A percentile compares a stretch with the other conserved stretches of the same genome.
These are phyloP conservation scores for Babesia sp. DNA, from an alignment of 169 alveolate genomes.

Conservation along the genomic window DNA sequence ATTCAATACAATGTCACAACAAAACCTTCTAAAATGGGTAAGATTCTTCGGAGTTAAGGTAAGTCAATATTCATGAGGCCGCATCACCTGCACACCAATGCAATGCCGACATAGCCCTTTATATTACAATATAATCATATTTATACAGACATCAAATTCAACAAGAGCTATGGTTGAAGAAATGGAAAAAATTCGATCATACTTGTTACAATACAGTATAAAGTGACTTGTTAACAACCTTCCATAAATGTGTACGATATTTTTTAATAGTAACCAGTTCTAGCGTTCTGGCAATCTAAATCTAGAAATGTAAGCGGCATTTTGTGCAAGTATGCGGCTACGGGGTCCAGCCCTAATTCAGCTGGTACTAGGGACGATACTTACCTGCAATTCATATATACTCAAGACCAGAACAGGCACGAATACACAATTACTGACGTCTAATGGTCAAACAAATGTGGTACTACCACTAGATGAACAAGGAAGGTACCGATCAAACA, in stretches of 20 bases:
- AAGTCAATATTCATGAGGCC: neutral
- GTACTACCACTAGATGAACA: neutral
- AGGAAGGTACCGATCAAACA: neutral
- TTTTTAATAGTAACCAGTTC: neutral
- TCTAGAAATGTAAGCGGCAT: constrained; percentile 1
- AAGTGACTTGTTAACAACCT: neutral
- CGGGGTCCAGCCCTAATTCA: neutral
- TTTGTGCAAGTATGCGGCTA: constrained; percentile 12
- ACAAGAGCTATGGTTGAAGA: neutral
- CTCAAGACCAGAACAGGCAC: neutral
- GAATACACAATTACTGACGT: neutral
- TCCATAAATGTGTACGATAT: constrained; percentile 5
- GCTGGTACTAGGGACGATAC: neutral
- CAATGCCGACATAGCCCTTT: neutral
- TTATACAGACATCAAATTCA: constrained; percentile 5
- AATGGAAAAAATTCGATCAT: constrained; percentile 15
- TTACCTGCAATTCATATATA: neutral
- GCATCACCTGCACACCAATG: neutral
- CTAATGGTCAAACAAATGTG: neutral
- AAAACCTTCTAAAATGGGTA: constrained; percentile 27
- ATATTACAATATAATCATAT: neutral
- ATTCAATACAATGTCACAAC: constrained; percentile 24
- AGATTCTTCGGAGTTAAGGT: constrained; percentile 66
- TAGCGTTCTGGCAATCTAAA: neutral
- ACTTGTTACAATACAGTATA: neutral